A percentile compares a stretch with the other conserved stretches of the same genome.
These are phyloP conservation scores for Pythium coloratum DNA, from an alignment of 352 stramenopile genomes.

Conservation along the genomic window DNA sequence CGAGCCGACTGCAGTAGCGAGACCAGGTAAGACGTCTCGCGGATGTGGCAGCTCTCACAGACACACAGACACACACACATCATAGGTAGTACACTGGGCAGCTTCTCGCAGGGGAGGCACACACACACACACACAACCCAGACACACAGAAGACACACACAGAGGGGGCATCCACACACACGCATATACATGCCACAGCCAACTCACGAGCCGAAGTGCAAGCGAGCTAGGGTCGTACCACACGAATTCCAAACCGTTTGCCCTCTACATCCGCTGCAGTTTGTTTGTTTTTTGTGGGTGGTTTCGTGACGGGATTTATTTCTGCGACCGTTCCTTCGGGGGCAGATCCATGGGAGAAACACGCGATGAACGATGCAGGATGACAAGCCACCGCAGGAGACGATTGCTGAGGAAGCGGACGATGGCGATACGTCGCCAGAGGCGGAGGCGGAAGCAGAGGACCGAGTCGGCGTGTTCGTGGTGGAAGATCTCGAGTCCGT, in stretches of 20 bases:
- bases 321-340: not conserved
- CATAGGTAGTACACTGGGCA: slow-evolving; percentile 1
- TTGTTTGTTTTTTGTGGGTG: not conserved
- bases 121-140: slow-evolving; percentile 21
- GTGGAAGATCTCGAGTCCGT: not conserved
- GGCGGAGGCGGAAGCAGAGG: not conserved
- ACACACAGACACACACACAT: slow-evolving; percentile 23
- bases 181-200: not conserved
- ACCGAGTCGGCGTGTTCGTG: not conserved
- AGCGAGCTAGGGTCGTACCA: not conserved
- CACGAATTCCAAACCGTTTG: not conserved
- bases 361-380: not conserved
- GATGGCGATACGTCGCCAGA: not conserved
- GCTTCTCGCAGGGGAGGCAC: not conserved
- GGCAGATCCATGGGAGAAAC: not conserved
- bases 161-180: not conserved
- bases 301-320: not conserved
- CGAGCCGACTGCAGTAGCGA: slow-evolving; percentile 12
- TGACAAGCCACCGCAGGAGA: not conserved
- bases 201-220: not conserved
- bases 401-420: not conserved
- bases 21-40: slow-evolving; percentile 14
- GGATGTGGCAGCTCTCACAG: not conserved
- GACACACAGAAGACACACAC: slow-evolving; percentile 17
- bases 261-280: not conserved